phyloP scores from a whole-genome alignment of 495 filamentous ascomycete species.

The Lepidopterella palustris region DNA sequence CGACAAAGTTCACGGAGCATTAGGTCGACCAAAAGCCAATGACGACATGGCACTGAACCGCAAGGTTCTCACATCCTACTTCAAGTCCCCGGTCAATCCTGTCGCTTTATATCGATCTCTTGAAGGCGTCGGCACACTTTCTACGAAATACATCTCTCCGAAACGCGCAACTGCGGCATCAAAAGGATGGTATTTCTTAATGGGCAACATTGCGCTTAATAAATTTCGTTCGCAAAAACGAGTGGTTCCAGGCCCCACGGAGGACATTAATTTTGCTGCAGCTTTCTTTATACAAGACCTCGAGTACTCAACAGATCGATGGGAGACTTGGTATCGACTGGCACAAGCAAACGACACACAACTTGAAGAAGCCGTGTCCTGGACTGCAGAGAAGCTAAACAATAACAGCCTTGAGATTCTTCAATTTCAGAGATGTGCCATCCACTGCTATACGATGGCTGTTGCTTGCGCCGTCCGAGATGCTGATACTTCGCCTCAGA shows the following conservation, averaged over 20 bases:
- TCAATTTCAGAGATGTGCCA: conserved; percentile 69
- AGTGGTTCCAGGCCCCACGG: conserved; percentile 65
- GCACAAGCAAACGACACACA: conserved; percentile 88
- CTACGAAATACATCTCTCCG: conserved; percentile 45
- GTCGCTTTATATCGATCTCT: conserved; percentile 71
- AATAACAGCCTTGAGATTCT: conserved; percentile 70
- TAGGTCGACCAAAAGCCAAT: conserved; percentile 58
- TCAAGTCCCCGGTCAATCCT: conserved; percentile 76
- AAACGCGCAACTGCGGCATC: conserved; percentile 58
- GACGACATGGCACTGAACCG: conserved; percentile 67
- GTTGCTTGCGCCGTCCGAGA: conserved; percentile 62
- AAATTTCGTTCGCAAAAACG: conserved; percentile 84
- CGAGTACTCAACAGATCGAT: conserved; percentile 74
- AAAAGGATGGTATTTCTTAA: conserved; percentile 87
- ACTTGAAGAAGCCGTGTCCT: conserved; percentile 84
- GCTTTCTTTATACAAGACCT: conserved; percentile 79
- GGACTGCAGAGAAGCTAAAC: conserved; percentile 95
- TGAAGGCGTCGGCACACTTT: conserved; percentile 63
- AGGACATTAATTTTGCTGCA: conserved; percentile 79
- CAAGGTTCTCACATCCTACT: conserved; percentile 64
- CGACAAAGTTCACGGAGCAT: conserved; percentile 77
- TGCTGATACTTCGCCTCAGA: conserved; percentile 56
- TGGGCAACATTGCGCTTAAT: conserved; percentile 79
- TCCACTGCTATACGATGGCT: conserved; percentile 92
- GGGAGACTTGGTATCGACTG: conserved; percentile 95